Conservation (phyloP, 192 early-diverging fungal genomes). For the Gryganskiella cystojenkinii region DNA sequence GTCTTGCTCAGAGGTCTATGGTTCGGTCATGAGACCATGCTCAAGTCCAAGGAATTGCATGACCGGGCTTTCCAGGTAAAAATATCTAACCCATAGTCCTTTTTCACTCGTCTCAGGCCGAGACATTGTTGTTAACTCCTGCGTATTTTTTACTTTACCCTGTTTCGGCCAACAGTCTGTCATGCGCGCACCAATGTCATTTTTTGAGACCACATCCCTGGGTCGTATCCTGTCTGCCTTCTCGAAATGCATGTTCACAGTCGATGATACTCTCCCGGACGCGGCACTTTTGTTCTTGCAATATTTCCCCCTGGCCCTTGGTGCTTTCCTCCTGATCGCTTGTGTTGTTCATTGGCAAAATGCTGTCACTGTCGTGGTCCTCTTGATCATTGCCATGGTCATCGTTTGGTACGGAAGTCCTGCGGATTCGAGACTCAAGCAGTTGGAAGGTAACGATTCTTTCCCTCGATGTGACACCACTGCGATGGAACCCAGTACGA, state of each 20-base stretch:
- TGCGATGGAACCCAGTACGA: neutral
- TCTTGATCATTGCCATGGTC: slow-evolving; percentile 21
- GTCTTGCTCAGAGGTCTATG: slow-evolving; percentile 30
- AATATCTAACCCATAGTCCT: neutral
- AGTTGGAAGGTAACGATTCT: slow-evolving; percentile 42
- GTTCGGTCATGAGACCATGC: slow-evolving; percentile 22
- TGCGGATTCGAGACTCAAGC: slow-evolving; percentile 28
- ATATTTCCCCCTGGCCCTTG: slow-evolving; percentile 54
- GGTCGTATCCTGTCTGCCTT: slow-evolving; percentile 89
- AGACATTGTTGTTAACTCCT: slow-evolving; percentile 44
- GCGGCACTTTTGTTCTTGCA: slow-evolving; percentile 57
- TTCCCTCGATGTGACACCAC: too few relatives aligned
- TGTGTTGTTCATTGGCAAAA: slow-evolving; percentile 70
- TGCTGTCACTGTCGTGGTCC: slow-evolving; percentile 47
- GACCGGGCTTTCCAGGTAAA: slow-evolving; percentile 28
- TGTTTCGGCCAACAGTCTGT: slow-evolving; percentile 71
- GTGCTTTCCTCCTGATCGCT: slow-evolving; percentile 63
- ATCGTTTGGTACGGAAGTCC: slow-evolving; percentile 26
- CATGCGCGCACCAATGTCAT: slow-evolving; percentile 65
- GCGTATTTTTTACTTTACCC: slow-evolving; percentile 63
- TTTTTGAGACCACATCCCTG: slow-evolving; percentile 51
- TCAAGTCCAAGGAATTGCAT: slow-evolving; percentile 30
- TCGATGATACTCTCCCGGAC: slow-evolving; percentile 69
- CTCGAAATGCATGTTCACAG: slow-evolving; percentile 80
- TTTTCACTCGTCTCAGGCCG: neutral